Conservation (phyloP, 768 basidiomycete species). For the Trametes cingulata region DNA sequence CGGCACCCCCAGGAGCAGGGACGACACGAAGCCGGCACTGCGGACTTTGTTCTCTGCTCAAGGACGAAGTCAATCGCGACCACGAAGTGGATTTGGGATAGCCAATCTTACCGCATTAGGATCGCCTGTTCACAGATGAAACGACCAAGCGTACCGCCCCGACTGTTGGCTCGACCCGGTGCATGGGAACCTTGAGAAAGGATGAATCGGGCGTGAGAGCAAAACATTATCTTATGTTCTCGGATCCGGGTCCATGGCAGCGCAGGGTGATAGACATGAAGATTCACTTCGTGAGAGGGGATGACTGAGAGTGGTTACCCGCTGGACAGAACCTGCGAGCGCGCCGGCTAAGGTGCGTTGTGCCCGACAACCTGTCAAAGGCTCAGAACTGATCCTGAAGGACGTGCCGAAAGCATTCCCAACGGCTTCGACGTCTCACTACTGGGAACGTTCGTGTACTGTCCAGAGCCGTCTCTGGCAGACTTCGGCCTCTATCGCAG, state of each 20-base stretch:
- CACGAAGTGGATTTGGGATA: constrained; percentile 1
- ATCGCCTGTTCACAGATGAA: not conserved
- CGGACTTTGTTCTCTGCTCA: not conserved
- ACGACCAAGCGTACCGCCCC: not conserved
- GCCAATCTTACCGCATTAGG: not conserved
- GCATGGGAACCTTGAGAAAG: constrained; percentile 4
- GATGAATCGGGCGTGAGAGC: not conserved
- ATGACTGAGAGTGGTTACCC: not conserved
- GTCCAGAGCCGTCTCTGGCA: no score
- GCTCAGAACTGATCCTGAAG: not conserved
- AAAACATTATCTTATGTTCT: not conserved
- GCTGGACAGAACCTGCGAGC: not conserved
- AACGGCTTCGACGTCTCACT: not conserved
- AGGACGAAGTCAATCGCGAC: not conserved
- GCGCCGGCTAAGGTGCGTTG: not conserved
- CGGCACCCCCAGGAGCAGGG: not conserved
- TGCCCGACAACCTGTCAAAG: not conserved
- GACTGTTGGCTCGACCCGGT: not conserved
- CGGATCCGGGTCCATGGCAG: no score
- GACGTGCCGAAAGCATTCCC: not conserved
- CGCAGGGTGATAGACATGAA: not conserved
- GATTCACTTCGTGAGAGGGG: not conserved
- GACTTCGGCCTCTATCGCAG: no score
- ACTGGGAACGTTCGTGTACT: no score
- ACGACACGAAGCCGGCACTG: not conserved